These are phyloP conservation scores for Chlorophyllum brunneum DNA, from an alignment of 768 basidiomycete species.

Conservation along the genomic window DNA sequence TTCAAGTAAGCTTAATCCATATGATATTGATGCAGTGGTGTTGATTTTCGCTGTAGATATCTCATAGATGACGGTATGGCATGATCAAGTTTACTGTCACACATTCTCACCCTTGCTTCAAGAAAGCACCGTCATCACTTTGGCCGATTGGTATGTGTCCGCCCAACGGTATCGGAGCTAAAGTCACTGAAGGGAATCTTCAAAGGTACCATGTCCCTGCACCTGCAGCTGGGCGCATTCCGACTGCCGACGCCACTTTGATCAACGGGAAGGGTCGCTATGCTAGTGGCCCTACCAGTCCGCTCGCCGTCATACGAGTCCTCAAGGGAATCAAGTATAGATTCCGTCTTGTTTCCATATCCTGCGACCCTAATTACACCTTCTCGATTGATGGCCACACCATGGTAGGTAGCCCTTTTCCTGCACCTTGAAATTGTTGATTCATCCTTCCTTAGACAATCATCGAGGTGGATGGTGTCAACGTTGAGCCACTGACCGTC, in stretches of 20 bases:
- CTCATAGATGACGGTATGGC: constrained; percentile 41
- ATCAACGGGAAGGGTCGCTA: constrained; percentile 51
- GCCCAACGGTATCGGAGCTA: not conserved
- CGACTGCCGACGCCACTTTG: constrained; percentile 30
- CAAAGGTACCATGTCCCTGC: constrained; percentile 29
- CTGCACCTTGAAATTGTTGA: no score
- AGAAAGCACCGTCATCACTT: constrained; percentile 37
- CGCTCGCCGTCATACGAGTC: constrained; percentile 35
- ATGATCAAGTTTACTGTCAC: no score
- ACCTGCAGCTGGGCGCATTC: constrained; percentile 22
- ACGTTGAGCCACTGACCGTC: constrained; percentile 31
- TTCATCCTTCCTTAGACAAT: constrained; percentile 21
- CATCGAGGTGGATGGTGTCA: constrained; percentile 38
- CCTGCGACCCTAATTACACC: constrained; percentile 40
- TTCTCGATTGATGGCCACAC: constrained; percentile 45
- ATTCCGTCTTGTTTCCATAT: constrained; percentile 44
- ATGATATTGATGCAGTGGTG: no score
- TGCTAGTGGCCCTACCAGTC: constrained; percentile 27
- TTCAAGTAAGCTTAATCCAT: not conserved
- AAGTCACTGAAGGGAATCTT: no score
- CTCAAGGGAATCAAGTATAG: constrained; percentile 40
- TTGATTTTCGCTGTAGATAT: constrained; percentile 14
- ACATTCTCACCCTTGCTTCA: no score
- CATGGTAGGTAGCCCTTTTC: constrained; percentile 23
- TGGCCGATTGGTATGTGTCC: constrained; percentile 39